phyloP scores from a whole-genome alignment of 164 flowering plant genomes.

The Brasenia schreberi region DNA sequence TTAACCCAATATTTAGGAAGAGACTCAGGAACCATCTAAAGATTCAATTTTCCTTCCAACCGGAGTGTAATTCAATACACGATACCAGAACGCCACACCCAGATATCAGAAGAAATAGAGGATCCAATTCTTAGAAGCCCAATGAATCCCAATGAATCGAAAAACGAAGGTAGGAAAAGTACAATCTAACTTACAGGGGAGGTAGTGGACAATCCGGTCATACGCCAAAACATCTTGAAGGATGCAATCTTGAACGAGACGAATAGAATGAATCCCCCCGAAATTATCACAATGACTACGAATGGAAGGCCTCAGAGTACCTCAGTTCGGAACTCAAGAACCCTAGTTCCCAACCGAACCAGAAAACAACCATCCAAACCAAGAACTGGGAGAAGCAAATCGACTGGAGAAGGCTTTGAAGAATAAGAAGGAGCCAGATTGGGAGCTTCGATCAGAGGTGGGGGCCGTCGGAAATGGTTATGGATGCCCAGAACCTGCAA shows the following conservation, averaged over 20 bases:
- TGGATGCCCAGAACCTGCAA: no score
- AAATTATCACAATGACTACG: neutral
- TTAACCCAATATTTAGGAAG: no score
- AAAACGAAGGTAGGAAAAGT: neutral
- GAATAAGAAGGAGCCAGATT: neutral
- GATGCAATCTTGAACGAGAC: constrained; percentile 1
- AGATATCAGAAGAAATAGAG: neutral
- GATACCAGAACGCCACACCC: neutral
- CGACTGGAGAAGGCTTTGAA: no score
- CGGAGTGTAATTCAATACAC: neutral
- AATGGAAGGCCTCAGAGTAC: neutral
- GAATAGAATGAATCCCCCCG: neutral
- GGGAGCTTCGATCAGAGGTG: neutral
- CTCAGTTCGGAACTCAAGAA: neutral
- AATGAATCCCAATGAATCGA: neutral
- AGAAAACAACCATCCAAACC: neutral
- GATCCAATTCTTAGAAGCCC: neutral
- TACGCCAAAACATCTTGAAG: constrained; percentile 81
- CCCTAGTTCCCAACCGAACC: neutral
- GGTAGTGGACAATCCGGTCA: constrained; percentile 85
- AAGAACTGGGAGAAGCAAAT: neutral
- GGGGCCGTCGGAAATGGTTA: neutral
- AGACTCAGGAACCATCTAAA: neutral
- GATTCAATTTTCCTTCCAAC: neutral
- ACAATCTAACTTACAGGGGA: constrained; percentile 48